Evolutionary conservation across 1,284 basidiomycete species (phyloP).

Genomic region (Kwoniella shivajii): DNA sequence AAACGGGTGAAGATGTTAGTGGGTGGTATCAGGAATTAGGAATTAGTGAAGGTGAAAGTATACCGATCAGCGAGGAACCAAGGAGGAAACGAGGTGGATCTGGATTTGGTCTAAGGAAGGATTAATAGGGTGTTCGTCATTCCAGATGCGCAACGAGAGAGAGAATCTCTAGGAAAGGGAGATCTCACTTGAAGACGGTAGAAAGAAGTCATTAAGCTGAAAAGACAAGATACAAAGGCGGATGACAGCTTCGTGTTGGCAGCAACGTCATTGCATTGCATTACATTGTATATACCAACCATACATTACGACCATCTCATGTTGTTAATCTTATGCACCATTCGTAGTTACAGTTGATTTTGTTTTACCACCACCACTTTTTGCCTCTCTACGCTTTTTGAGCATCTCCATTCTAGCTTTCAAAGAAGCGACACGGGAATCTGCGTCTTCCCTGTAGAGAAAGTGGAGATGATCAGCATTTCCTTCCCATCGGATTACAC

Average conservation of each 20-base stretch:
- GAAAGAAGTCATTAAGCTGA: not conserved
- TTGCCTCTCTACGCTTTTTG: slow-evolving; percentile 44
- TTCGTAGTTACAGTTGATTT: not conserved
- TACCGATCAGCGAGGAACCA: slow-evolving; percentile 8
- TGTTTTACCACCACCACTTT: not conserved
- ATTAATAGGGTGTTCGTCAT: not conserved
- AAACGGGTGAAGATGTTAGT: slow-evolving; percentile 36
- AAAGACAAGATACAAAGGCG: not conserved
- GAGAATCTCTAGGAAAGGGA: no score
- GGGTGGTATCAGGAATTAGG: slow-evolving; percentile 33
- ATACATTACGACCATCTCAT: not conserved
- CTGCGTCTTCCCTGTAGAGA: slow-evolving; percentile 50
- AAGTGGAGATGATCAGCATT: not conserved
- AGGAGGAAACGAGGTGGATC: slow-evolving; percentile 1
- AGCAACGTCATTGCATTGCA: not conserved
- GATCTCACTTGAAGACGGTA: no score
- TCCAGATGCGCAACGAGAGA: not conserved
- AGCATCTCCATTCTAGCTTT: slow-evolving; percentile 51
- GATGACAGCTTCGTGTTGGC: not conserved
- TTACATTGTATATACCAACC: not conserved
- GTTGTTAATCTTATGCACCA: slow-evolving; percentile 3
- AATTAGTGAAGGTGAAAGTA: slow-evolving; percentile 2
- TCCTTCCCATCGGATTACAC: not conserved
- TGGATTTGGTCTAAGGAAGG: slow-evolving; percentile 11
- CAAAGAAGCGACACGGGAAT: slow-evolving; percentile 48